phyloP scores from a whole-genome alignment of 2,329 filamentous ascomycete genomes.

The Colletotrichum tofieldiae region DNA sequence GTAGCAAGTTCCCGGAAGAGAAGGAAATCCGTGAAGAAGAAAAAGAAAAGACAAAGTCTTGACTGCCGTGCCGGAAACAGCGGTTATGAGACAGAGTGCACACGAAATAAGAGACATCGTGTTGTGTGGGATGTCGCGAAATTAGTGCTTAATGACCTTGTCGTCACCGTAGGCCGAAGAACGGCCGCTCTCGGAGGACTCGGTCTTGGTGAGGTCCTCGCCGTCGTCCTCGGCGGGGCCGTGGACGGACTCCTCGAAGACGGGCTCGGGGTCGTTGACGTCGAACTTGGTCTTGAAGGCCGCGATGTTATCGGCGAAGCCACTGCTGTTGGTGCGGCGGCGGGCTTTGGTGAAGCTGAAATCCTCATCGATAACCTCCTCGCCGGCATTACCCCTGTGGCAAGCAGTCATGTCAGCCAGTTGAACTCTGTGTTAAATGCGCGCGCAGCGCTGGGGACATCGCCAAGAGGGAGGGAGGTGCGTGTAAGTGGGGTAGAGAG shows the following conservation, averaged over 20 bases:
- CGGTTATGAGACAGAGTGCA: slow-evolving; percentile 17
- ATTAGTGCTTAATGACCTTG: slow-evolving; percentile 49
- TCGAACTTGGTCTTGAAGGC: slow-evolving; percentile 99
- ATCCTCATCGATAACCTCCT: slow-evolving; percentile 86
- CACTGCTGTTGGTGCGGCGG: slow-evolving; percentile 93
- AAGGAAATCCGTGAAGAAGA: not conserved
- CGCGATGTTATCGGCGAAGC: slow-evolving; percentile 76
- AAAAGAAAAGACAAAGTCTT: slow-evolving; percentile 4
- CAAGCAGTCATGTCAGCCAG: slow-evolving; percentile 32
- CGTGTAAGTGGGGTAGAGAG: slow-evolving; percentile 40
- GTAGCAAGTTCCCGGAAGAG: slow-evolving; percentile 1
- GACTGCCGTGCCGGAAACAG: slow-evolving; percentile 32
- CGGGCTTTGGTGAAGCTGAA: slow-evolving; percentile 90
- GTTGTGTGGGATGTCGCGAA: not conserved
- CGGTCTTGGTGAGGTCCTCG: slow-evolving; percentile 70
- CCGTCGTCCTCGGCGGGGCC: slow-evolving; percentile 71
- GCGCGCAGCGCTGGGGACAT: slow-evolving; percentile 14
- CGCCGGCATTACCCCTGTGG: slow-evolving; percentile 84
- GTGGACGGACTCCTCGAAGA: slow-evolving; percentile 90
- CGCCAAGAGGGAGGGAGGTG: slow-evolving; percentile 7
- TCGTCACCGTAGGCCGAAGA: slow-evolving; percentile 70
- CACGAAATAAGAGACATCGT: slow-evolving; percentile 12
- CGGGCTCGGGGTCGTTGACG: slow-evolving; percentile 87
- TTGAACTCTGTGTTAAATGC: not conserved
- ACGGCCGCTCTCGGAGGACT: slow-evolving; percentile 72